phyloP scores from a whole-genome alignment of 768 basidiomycete species.

The Clitopilus hobsonii region DNA sequence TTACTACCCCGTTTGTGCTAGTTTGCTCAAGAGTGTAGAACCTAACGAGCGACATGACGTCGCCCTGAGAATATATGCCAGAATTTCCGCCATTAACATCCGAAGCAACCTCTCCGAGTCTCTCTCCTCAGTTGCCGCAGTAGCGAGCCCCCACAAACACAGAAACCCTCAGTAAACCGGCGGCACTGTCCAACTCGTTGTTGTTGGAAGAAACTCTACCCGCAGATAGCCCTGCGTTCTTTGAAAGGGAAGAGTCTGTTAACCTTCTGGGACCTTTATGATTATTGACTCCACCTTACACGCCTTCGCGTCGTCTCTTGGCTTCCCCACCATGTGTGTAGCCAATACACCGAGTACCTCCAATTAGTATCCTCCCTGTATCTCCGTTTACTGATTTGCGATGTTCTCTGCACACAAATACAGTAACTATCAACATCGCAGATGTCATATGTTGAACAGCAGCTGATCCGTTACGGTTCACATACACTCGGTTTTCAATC shows the following conservation, averaged over 20 bases:
- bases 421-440: not conserved
- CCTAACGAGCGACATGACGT: not conserved
- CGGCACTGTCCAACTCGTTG: not conserved
- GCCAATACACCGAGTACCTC: slow-evolving; percentile 1
- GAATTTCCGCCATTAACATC: not conserved
- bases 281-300: not conserved
- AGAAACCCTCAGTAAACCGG: not conserved
- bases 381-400: not conserved
- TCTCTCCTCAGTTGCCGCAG: not conserved
- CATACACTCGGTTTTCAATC: not conserved
- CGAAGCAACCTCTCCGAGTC: no score
- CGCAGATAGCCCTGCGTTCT: not conserved
- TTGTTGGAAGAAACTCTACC: not conserved
- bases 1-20: not conserved
- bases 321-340: not conserved
- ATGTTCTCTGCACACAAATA: not conserved
- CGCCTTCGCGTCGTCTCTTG: not conserved
- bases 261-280: not conserved
- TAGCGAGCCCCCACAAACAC: not conserved
- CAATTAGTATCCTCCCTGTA: not conserved
- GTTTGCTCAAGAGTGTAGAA: not conserved
- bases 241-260: not conserved
- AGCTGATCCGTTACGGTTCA: not conserved
- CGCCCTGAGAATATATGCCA: not conserved
- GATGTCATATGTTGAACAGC: not conserved